Evolutionary conservation across 2,329 filamentous ascomycete genomes (phyloP), one percentile per base, ranked within the genome.

Genomic region (Xylariaceae sp.): DNA sequence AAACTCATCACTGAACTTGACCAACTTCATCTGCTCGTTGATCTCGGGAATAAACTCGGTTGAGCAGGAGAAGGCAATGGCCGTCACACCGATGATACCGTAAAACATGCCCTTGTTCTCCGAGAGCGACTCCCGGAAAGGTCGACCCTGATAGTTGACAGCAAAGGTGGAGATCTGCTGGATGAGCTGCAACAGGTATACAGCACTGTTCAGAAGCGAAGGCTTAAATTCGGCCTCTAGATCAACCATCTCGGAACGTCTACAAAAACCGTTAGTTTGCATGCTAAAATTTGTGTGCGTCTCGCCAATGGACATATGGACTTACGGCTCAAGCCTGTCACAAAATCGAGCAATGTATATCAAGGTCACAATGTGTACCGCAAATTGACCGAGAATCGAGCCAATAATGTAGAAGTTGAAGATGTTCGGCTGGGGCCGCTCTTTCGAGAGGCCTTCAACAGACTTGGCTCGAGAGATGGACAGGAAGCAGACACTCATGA

Each of bases 391-490:
- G 29, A 99, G 87, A 57, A 99, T 95, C 16, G 93, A 97, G 39
- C 95, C 94, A 66, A 99, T 96, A 74, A 99, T 98, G 81, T 99
- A 99, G 49, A 92, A 84, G 79, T 99, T 99, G 83, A 98, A 98
- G 72, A 99, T 99, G 76, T 98, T 97, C 53, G 94, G 93, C 78
- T 99, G 95, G 0, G 95, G 95, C 34, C 95, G 90, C 76, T 99
- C 95, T 78, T 97, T 97, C 62, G 94, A 97, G 21, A 99, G 82
- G 31, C 90, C 89, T 78, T 99, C 95, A 49, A 99, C 95, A 26
- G 95, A 91, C 80, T 92, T 95, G 34, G 95, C 95, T 58, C 95
- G 89, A n/a, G 95, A 98, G 70, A 99, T 97, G 60, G 93, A 97
- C 69, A 99, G 79, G 84, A 99, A 99, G 79, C 95, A 99, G 47